Percentiles rank a stretch among this genome's conserved stretches.
These are phyloP conservation scores for Leonotis leonurus DNA, from an alignment of 257 asterid species.

Conservation along the genomic window DNA sequence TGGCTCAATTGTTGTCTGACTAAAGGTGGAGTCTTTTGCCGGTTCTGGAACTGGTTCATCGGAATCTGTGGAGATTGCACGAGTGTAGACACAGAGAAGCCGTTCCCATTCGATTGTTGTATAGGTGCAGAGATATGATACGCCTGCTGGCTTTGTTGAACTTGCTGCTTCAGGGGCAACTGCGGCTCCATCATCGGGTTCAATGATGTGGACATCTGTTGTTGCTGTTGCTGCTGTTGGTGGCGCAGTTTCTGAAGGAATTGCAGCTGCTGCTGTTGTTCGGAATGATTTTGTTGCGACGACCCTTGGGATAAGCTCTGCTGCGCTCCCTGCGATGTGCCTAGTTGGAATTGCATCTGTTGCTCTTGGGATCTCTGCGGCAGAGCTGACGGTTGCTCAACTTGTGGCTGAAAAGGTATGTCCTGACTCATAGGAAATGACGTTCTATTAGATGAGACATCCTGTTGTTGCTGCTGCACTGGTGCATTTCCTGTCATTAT, in stretches of 20 bases:
- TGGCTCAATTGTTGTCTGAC: slow-evolving; percentile 44
- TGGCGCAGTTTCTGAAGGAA: slow-evolving; percentile 74
- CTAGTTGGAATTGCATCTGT: slow-evolving; percentile 47
- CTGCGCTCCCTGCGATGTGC: slow-evolving; percentile 39
- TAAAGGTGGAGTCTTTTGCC: slow-evolving; percentile 38
- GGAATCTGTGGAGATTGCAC: slow-evolving; percentile 55
- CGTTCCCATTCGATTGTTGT: slow-evolving; percentile 46
- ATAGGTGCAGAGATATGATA: slow-evolving; percentile 35
- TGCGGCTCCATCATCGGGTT: slow-evolving; percentile 49
- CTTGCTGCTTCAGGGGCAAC: slow-evolving; percentile 46
- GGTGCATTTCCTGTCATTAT: slow-evolving; percentile 30
- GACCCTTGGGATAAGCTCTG: slow-evolving; percentile 48
- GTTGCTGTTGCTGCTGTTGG: slow-evolving; percentile 28
- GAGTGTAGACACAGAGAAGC: slow-evolving; percentile 41
- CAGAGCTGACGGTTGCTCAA: slow-evolving; percentile 39
- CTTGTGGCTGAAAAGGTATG: slow-evolving; percentile 51
- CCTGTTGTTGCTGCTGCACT: slow-evolving; percentile 44
- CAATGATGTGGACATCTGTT: slow-evolving; percentile 31
- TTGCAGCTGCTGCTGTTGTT: slow-evolving; percentile 76
- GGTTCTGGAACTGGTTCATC: slow-evolving; percentile 58
- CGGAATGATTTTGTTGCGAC: slow-evolving; percentile 47
- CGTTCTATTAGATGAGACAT: slow-evolving; percentile 25
- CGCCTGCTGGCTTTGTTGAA: slow-evolving; percentile 46
- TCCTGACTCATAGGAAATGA: slow-evolving; percentile 55
- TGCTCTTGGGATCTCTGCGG: slow-evolving; percentile 60